These are phyloP conservation scores for Micractinium conductrix DNA, from an alignment of 139 green algal species.

Conservation along the genomic window DNA sequence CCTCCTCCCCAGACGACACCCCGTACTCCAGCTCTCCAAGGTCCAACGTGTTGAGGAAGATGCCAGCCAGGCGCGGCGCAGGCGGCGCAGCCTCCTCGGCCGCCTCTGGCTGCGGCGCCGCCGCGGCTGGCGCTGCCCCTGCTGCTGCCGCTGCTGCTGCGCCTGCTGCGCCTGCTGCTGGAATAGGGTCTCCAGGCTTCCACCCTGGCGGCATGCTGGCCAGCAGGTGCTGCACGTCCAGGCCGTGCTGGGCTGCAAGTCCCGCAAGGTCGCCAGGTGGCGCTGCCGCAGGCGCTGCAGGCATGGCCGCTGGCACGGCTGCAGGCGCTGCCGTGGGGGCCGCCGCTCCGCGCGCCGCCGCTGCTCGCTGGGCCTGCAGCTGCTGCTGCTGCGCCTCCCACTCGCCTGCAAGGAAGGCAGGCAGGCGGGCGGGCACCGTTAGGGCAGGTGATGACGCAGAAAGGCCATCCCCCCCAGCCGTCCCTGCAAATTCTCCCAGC, in stretches of 20 bases:
- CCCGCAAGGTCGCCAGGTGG: neutral
- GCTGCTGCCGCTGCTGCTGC: neutral
- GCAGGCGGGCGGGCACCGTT: neutral
- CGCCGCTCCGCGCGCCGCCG: neutral
- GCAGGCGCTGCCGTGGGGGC: neutral
- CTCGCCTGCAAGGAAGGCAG: neutral
- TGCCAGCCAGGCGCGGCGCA: neutral
- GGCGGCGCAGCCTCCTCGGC: neutral
- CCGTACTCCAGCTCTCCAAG: conserved; percentile 16
- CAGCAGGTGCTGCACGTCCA: conserved; percentile 26
- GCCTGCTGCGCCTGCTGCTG: neutral
- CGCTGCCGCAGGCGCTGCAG: neutral
- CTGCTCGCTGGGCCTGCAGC: neutral
- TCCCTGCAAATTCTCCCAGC: too few species aligned
- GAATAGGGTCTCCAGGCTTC: conserved; percentile 58
- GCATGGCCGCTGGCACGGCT: neutral
- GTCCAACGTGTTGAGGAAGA: conserved; percentile 23
- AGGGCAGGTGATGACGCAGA: too few species aligned
- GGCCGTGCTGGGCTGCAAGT: neutral
- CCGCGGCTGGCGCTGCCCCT: neutral
- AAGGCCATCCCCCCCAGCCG: too few species aligned
- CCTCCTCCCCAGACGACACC: neutral
- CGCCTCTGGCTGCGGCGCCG: neutral
- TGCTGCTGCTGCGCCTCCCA: conserved; percentile 16
- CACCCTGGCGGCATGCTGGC: conserved; percentile 52